Evolutionary conservation across 2,329 filamentous ascomycete genomes (phyloP).

Genomic region (Plectosphaerella cucumerina): DNA sequence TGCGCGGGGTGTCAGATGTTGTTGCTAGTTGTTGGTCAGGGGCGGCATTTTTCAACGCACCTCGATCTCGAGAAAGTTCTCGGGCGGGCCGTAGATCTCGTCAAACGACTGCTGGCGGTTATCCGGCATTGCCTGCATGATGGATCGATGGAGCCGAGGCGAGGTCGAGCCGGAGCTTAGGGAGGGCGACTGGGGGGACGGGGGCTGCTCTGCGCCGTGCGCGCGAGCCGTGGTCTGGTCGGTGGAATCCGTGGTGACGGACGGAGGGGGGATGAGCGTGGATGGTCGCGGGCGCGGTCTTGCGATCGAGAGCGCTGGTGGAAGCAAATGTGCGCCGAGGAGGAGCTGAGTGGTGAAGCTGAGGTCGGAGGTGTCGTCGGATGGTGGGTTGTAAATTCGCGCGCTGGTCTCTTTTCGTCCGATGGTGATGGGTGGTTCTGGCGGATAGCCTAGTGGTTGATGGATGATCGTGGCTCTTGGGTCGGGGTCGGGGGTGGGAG

Average conservation of each 20-base stretch:
- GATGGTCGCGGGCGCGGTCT: no score
- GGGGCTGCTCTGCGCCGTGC: slow-evolving; percentile 19
- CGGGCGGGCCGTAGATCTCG: slow-evolving; percentile 96
- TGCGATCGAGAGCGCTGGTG: no score
- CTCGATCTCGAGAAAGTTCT: slow-evolving; percentile 99
- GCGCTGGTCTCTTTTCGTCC: no score
- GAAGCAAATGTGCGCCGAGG: no score
- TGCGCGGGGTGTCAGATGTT: slow-evolving; percentile 27
- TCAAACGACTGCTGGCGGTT: slow-evolving; percentile 92
- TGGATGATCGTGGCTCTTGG: no score
- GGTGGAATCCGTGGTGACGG: slow-evolving; percentile 40
- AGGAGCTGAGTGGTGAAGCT: no score
- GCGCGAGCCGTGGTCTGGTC: slow-evolving; percentile 29
- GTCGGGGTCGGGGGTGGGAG: no score
- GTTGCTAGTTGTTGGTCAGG: neutral
- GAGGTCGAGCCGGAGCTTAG: slow-evolving; percentile 16
- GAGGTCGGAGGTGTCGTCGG: no score
- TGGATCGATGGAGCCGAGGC: slow-evolving; percentile 42
- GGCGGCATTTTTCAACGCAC: slow-evolving; percentile 39
- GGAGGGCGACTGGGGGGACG: slow-evolving; percentile 19
- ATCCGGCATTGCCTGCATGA: slow-evolving; percentile 64
- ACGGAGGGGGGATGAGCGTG: neutral
- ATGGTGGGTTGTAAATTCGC: no score
- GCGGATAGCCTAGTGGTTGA: no score
- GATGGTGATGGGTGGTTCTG: no score